These are phyloP conservation scores for Lizanozyma gosingica DNA, from an alignment of 1,139 yeast species.

Conservation along the genomic window DNA sequence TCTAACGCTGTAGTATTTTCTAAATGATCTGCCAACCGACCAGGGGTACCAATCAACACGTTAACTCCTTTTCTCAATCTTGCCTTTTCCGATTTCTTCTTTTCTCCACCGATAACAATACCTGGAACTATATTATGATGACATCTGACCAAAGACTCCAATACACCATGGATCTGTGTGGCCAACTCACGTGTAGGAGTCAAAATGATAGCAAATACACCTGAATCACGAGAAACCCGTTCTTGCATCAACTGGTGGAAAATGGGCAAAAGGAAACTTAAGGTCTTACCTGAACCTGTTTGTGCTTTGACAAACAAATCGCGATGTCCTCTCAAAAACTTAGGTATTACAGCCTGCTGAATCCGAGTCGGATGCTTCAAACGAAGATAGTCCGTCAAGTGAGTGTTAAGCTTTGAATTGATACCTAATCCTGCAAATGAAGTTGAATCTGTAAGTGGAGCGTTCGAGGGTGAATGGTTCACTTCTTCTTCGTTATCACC, in stretches of 20 bases:
- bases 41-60: constrained; percentile 86
- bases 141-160: constrained; percentile 60
- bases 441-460: constrained; percentile 64
- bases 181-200: constrained; percentile 95
- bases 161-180: constrained; percentile 78
- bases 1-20: constrained; percentile 73
- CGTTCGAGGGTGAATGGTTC: constrained; percentile 64
- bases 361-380: constrained; percentile 75
- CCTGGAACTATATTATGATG: constrained; percentile 87
- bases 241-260: constrained; percentile 56
- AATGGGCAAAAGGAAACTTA: constrained; percentile 82
- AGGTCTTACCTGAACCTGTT: constrained; percentile 92
- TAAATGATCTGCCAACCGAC: constrained; percentile 84
- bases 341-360: constrained; percentile 78
- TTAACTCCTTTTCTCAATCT: constrained; percentile 84
- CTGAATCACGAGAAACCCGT: constrained; percentile 58
- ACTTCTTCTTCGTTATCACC: constrained; percentile 19
- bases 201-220: constrained; percentile 77
- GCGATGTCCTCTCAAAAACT: constrained; percentile 40
- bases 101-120: constrained; percentile 89
- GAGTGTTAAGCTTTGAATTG: constrained; percentile 36
- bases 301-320: constrained; percentile 89
- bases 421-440: constrained; percentile 69
- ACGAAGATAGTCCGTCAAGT: constrained; percentile 49
- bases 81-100: constrained; percentile 88